Conservation (phyloP, 495 filamentous ascomycete genomes). For the Penicillium parvum region DNA sequence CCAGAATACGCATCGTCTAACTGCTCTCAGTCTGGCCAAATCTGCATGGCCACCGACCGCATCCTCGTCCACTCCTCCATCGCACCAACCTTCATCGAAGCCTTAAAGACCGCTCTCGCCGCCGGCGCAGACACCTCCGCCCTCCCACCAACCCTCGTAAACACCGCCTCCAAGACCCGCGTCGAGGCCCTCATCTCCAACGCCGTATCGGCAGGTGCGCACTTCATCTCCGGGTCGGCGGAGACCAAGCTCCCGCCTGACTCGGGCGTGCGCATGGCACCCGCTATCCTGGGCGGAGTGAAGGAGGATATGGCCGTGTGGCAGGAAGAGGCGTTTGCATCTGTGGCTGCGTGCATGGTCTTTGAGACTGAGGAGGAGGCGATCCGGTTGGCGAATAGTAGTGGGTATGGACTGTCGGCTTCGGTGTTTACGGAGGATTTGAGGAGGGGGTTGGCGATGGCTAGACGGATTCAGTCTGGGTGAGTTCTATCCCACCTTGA, state of each 20-base stretch:
- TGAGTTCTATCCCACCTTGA: slow-evolving; percentile 16
- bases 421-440: slow-evolving; percentile 47
- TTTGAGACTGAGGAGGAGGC: slow-evolving; percentile 45
- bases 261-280: slow-evolving; percentile 57
- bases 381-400: slow-evolving; percentile 42
- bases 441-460: slow-evolving; percentile 38
- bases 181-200: slow-evolving; percentile 58
- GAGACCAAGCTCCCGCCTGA: slow-evolving; percentile 34
- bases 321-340: slow-evolving; percentile 75
- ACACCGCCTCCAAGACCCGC: slow-evolving; percentile 54
- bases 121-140: slow-evolving; percentile 37
- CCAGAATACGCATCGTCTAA: background rate
- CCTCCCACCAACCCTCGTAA: slow-evolving; percentile 59
- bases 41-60: slow-evolving; percentile 86
- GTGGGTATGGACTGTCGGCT: slow-evolving; percentile 45
- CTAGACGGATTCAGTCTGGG: slow-evolving; percentile 44
- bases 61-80: slow-evolving; percentile 75
- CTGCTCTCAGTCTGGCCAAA: slow-evolving; percentile 62
- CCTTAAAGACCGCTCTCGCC: slow-evolving; percentile 43
- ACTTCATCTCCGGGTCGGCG: slow-evolving; percentile 51
- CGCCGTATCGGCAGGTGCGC: slow-evolving; percentile 62
- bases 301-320: slow-evolving; percentile 74
- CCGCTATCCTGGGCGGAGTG: slow-evolving; percentile 62
- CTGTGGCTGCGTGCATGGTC: slow-evolving; percentile 52
- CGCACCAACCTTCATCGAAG: slow-evolving; percentile 50